phyloP scores from a whole-genome alignment of 768 basidiomycete genomes.

The Lactifluus rugatus region DNA sequence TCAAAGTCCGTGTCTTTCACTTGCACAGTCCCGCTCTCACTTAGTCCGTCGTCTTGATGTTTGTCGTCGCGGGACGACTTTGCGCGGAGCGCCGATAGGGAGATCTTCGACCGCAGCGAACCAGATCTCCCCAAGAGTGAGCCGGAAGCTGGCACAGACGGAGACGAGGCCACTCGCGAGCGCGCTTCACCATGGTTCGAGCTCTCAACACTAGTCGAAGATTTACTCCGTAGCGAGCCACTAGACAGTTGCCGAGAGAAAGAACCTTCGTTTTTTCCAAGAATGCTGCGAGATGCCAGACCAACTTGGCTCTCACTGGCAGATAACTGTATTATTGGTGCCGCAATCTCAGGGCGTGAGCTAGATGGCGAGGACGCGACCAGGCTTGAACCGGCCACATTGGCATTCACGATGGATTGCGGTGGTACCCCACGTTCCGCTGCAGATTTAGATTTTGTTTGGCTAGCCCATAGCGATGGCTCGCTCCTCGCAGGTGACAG shows the following conservation, averaged over 20 bases:
- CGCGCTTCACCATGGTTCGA: constrained; percentile 31
- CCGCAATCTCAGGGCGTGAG: not conserved
- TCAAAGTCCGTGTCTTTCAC: constrained; percentile 79
- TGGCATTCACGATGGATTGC: not conserved
- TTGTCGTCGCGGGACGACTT: constrained; percentile 28
- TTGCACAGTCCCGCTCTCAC: constrained; percentile 44
- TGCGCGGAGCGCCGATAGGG: constrained; percentile 56
- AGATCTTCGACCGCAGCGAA: constrained; percentile 50
- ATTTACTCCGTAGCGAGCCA: constrained; percentile 12
- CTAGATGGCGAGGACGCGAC: not conserved
- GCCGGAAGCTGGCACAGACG: constrained; percentile 28
- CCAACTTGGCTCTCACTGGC: not conserved
- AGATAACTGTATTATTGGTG: constrained; percentile 7
- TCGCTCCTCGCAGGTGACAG: constrained; percentile 7
- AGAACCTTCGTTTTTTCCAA: not conserved
- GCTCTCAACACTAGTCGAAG: constrained; percentile 22
- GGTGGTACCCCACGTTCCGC: not conserved
- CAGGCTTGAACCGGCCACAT: not conserved
- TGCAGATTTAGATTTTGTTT: not conserved
- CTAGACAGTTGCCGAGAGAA: constrained; percentile 11
- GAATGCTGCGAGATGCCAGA: not conserved
- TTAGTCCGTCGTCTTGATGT: constrained; percentile 26
- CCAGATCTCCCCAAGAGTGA: constrained; percentile 27
- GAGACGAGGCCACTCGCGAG: constrained; percentile 32
- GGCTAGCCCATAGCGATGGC: not conserved